Percentiles rank a stretch among this genome's conserved stretches.
These are phyloP conservation scores for Neonectria faginata DNA, from an alignment of 2,329 filamentous ascomycete species.

Conservation along the genomic window DNA sequence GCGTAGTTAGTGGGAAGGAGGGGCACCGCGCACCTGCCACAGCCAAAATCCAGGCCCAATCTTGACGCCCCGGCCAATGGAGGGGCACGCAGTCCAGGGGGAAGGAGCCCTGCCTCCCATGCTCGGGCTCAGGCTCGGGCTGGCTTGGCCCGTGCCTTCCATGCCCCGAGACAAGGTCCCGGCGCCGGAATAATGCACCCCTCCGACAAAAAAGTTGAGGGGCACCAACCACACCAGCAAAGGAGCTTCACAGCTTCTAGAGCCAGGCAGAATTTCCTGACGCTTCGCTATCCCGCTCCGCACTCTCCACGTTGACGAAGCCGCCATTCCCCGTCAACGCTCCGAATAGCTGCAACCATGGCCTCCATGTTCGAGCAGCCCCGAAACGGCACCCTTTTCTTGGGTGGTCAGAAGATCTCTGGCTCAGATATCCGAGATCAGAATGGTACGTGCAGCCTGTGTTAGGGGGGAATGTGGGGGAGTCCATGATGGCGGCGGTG, in stretches of 20 bases:
- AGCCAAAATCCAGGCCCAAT: conserved; percentile 44
- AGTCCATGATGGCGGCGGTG: conserved; percentile 37
- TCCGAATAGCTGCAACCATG: conserved; percentile 67
- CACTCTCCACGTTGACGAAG: conserved; percentile 42
- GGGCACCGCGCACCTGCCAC: conserved; percentile 35
- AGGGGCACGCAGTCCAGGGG: conserved; percentile 20
- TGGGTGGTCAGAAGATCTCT: conserved; percentile 97
- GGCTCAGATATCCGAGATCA: conserved; percentile 97
- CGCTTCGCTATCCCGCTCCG: conserved; percentile 39
- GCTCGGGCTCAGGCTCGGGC: background rate
- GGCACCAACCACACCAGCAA: conserved; percentile 31
- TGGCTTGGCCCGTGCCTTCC: conserved; percentile 35
- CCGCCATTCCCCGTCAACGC: conserved; percentile 42
- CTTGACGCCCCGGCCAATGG: conserved; percentile 42
- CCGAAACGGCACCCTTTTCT: conserved; percentile 94
- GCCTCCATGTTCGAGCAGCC: conserved; percentile 96
- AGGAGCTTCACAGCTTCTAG: conserved; percentile 48
- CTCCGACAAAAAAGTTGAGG: conserved; percentile 47
- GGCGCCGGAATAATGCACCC: conserved; percentile 44
- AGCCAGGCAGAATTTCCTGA: conserved; percentile 48
- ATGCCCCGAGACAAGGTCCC: conserved; percentile 22
- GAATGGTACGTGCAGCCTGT: conserved; percentile 73
- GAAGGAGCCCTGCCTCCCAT: conserved; percentile 24
- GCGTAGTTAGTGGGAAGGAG: conserved; percentile 35
- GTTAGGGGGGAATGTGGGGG: conserved; percentile 45